Conservation (phyloP, 2,329 filamentous ascomycete genomes). For the Pyrenophora tritici-repentis region DNA sequence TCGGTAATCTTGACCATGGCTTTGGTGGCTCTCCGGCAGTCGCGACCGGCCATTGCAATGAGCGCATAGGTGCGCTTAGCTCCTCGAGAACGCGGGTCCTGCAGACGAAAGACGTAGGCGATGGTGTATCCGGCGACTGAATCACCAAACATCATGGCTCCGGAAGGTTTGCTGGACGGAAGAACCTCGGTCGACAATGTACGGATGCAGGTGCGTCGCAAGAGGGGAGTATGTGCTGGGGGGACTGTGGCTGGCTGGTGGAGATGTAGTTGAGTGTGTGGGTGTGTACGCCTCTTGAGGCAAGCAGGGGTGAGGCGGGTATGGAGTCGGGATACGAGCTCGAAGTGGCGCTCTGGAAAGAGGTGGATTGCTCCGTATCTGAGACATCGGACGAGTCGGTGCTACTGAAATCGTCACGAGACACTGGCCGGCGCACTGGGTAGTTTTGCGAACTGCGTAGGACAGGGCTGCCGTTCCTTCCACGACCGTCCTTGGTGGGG, state of each 20-base stretch:
- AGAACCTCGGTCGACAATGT: conserved; percentile 63
- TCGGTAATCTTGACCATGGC: conserved; percentile 49
- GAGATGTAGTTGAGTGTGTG: conserved; percentile 64
- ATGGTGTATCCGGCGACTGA: conserved; percentile 62
- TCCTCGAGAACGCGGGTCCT: conserved; percentile 62
- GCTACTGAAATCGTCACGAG: conserved; percentile 38
- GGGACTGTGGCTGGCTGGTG: conserved; percentile 60
- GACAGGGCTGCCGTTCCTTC: conserved; percentile 59
- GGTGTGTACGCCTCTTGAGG: conserved; percentile 52
- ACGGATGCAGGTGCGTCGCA: conserved; percentile 62
- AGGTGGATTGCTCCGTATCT: conserved; percentile 47
- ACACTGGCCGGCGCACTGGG: conserved; percentile 52
- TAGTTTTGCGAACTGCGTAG: conserved; percentile 60
- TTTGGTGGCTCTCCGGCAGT: conserved; percentile 56
- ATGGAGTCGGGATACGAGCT: conserved; percentile 41
- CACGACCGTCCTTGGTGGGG: conserved; percentile 54
- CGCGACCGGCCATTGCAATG: conserved; percentile 61
- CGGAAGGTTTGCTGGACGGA: conserved; percentile 60
- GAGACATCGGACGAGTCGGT: conserved; percentile 45
- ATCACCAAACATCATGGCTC: conserved; percentile 64
- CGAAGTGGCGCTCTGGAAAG: conserved; percentile 40
- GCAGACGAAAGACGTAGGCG: conserved; percentile 63
- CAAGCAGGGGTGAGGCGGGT: conserved; percentile 51
- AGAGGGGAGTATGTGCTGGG: conserved; percentile 59
- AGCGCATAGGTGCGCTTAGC: conserved; percentile 62